These are phyloP conservation scores for Cercophora samala DNA, from an alignment of 495 filamentous ascomycete species.

Conservation along the genomic window DNA sequence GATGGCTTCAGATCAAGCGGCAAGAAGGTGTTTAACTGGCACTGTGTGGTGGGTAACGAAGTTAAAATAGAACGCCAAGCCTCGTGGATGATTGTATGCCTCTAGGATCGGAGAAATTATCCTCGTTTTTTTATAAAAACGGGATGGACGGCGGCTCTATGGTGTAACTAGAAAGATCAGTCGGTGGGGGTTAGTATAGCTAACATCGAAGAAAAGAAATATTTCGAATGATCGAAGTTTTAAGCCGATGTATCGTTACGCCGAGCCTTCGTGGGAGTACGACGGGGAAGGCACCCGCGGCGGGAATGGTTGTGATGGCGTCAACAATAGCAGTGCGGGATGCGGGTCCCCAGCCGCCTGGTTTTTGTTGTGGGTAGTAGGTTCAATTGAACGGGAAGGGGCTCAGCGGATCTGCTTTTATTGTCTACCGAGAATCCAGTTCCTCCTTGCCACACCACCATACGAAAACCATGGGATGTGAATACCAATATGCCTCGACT, in stretches of 20 bases:
- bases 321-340: neutral
- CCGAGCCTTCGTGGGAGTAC: neutral
- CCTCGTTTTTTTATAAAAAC: neutral
- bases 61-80: neutral
- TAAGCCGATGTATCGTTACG: neutral
- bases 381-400: neutral
- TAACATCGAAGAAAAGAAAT: neutral
- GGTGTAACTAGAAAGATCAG: neutral
- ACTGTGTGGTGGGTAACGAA: neutral
- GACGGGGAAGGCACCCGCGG: neutral
- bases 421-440: neutral
- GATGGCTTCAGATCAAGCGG: neutral
- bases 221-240: neutral
- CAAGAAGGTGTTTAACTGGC: neutral
- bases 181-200: neutral
- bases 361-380: neutral
- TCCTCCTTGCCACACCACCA: neutral
- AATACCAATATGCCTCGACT: neutral
- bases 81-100: neutral
- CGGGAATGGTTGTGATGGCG: neutral
- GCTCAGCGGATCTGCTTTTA: neutral
- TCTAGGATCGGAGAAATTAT: neutral
- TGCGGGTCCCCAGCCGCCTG: neutral
- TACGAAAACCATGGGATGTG: neutral
- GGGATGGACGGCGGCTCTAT: neutral